Percentiles rank a stretch among this genome's conserved stretches.
Conservation (phyloP, 2,329 filamentous ascomycete genomes). For the Aspergillus oerlinghausenensis region DNA sequence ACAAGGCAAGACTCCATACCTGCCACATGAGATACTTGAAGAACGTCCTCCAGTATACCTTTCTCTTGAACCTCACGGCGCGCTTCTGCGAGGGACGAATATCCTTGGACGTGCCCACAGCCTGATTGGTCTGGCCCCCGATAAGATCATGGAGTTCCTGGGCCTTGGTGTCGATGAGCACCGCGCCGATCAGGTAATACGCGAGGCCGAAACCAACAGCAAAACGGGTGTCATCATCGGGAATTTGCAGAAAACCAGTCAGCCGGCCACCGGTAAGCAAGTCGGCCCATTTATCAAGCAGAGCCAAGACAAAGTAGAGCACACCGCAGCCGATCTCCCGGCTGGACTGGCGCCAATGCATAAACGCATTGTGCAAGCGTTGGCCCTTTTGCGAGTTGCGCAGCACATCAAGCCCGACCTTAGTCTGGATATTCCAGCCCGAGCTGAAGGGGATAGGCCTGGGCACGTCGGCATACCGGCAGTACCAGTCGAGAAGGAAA, state of each 20-base stretch:
- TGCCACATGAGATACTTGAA: slow-evolving; percentile 48
- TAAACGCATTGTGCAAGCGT: slow-evolving; percentile 53
- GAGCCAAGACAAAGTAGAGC: slow-evolving; percentile 51
- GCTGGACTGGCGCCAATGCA: slow-evolving; percentile 55
- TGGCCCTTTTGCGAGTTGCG: slow-evolving; percentile 52
- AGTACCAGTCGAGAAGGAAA: slow-evolving; percentile 53
- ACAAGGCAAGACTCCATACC: slow-evolving; percentile 50
- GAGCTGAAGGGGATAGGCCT: slow-evolving; percentile 52
- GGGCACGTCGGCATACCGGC: slow-evolving; percentile 44
- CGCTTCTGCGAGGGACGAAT: slow-evolving; percentile 44
- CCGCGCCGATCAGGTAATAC: slow-evolving; percentile 55
- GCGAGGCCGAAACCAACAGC: slow-evolving; percentile 53
- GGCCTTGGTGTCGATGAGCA: slow-evolving; percentile 53
- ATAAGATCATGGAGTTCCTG: slow-evolving; percentile 47
- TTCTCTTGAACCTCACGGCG: slow-evolving; percentile 44
- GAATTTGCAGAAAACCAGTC: slow-evolving; percentile 34
- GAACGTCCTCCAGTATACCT: slow-evolving; percentile 50
- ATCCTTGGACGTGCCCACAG: slow-evolving; percentile 39
- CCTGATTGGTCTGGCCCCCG: slow-evolving; percentile 38
- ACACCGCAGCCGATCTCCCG: slow-evolving; percentile 52
- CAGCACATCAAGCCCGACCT: slow-evolving; percentile 51
- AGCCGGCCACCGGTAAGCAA: slow-evolving; percentile 43
- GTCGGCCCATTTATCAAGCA: slow-evolving; percentile 53
- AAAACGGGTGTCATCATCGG: slow-evolving; percentile 39
- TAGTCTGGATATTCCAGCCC: slow-evolving; percentile 55